Base-by-base conservation (phyloP, 163 green algal species). In the Botryococcus braunii region DNA sequence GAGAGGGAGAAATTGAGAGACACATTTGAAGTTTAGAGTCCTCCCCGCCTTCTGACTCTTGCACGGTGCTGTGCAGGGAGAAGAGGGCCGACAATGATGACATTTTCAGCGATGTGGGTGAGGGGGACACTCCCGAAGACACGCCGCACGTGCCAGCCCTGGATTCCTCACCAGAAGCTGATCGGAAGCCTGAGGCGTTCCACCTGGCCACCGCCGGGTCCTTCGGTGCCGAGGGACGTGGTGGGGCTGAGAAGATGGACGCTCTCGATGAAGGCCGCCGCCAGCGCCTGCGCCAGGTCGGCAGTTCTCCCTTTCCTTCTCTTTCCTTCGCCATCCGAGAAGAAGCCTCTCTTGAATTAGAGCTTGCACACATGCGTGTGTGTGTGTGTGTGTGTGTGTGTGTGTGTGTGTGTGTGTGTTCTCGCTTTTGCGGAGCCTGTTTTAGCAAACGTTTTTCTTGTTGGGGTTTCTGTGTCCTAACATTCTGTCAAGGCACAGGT, bases 221-320 rank as follows among this genome's bases (percentile, higher is more conserved):
- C 7, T 5, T 35, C 7, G 21, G 7, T 41, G 41, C 46, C 2
- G 58, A 25, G 13, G 36, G 3, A 29, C 39, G 47, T 11, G 62
- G 47, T 8, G 62, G 50, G 4, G 62, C 31, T 0, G 52, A 72
- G 66, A 31, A 27, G 3, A 23, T 23, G 3, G 69, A 74, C 8
- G 74, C 46, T 0, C 63, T 48, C 0, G 81, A 88, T 37, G 83
- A 88, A 70, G 78, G 83, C 65, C 74, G 83, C 47, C 74, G 80
- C 49, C 77, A 78, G 64, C 79, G 82, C 27, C 64, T 87, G 61
- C 71, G 83, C 0, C 71, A 87, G 75, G 77, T 84, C 37, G 0
- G 50, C 4, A 7, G n/a, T 3, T 4, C 25, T 36, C 6, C 35
- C 25, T 5, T 17, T 37, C 27, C 23, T n/a, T 21, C 32, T 40